phyloP scores from a whole-genome alignment of 495 filamentous ascomycete genomes.

The Trichocladium uniseriatum region DNA sequence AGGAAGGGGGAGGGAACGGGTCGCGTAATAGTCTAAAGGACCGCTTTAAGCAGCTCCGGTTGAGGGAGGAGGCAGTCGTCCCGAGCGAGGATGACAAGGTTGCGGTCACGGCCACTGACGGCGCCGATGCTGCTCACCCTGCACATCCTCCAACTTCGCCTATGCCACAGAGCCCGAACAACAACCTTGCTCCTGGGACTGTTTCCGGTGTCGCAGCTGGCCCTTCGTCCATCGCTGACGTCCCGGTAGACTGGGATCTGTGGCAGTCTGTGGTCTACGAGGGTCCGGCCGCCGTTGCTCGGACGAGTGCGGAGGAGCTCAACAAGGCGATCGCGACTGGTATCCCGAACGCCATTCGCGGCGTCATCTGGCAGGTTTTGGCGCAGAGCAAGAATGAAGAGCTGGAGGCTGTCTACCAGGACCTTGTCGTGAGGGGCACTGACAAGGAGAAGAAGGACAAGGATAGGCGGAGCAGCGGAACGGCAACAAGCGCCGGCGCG shows the following conservation, averaged over 20 bases:
- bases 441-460: constrained; percentile 71
- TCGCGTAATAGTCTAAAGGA: constrained; percentile 66
- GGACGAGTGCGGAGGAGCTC: constrained; percentile 77
- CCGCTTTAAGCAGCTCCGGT: constrained; percentile 72
- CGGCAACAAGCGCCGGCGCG: constrained; percentile 31
- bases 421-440: constrained; percentile 70
- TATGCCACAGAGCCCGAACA: constrained; percentile 40
- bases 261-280: constrained; percentile 95
- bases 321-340: constrained; percentile 85
- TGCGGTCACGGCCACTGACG: constrained; percentile 43
- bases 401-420: constrained; percentile 76
- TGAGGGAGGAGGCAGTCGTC: constrained; percentile 64
- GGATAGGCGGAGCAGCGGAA: constrained; percentile 47
- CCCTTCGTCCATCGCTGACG: constrained; percentile 55
- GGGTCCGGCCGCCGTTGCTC: constrained; percentile 74
- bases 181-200: constrained; percentile 67
- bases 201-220: constrained; percentile 66
- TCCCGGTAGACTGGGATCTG: constrained; percentile 87
- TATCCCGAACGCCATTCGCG: constrained; percentile 88
- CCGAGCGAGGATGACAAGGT: constrained; percentile 41
- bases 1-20: constrained; percentile 43
- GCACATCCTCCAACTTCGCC: constrained; percentile 40
- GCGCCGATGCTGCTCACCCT: constrained; percentile 33
- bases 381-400: constrained; percentile 90
- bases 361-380: constrained; percentile 95